Base-by-base conservation (phyloP, 2,329 filamentous ascomycete species). In the Claviceps arundinis region DNA sequence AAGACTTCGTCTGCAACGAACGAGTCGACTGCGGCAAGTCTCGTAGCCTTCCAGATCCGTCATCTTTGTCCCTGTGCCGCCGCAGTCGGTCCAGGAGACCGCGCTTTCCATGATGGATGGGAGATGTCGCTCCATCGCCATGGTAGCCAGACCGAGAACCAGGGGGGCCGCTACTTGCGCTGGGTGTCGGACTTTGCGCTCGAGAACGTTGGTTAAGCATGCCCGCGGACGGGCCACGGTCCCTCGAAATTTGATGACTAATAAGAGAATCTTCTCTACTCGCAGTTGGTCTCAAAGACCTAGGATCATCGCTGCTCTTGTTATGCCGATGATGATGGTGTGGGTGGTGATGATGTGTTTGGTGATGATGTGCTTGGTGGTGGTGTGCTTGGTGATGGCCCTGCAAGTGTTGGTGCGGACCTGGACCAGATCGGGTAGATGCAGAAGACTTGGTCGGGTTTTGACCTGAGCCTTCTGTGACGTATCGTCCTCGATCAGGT, bases 161-260 rank as follows among this genome's bases (percentile, higher is more conserved):
- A 50, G 67, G 58, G 70, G 65, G 62, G 22, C 72, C 76, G 62
- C 84, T 88, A 59, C 78, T 78, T 43, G 78, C 73, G 65, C 87
- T 93, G 7, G 89, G 86, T 0, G 88, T 87, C 26, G 90, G 89
- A 66, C 90, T 95, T 55, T 86, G 80, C 13, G 87, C 82, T 57
- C 89, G 83, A 22, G 75, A 74, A 55, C 69, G 69, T 47, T 71
- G 65, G 58, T 64, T 58, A 71, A 77, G 64, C 74, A 75, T 70
- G 43, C 65, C 62, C 34, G 62, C 61, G 34, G 73, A 73, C 49
- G 67, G 69, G 37, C 68, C 73, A 52, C 75, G 75, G 55, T 83
- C 82, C 64, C 77, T 81, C 62, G 69, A 61, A 53, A 60, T 59
- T 55, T 59, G 65, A 26, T 73, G 63, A 59, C 72, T 79, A 59